Base-by-base conservation (phyloP, 495 filamentous ascomycete genomes). In the Aspergillus asperescens region DNA sequence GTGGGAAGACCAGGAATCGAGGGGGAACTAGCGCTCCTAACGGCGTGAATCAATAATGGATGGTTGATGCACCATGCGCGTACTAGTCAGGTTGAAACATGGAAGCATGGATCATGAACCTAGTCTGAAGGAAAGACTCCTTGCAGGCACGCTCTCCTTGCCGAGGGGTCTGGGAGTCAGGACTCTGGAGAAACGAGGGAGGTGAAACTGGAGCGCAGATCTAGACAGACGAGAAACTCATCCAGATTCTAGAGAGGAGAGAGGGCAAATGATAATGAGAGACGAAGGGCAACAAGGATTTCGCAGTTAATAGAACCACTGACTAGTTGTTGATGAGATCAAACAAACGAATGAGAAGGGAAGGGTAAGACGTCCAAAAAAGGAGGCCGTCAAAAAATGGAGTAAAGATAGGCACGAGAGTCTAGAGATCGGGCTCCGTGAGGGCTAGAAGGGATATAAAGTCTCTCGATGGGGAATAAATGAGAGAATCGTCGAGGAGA, bases 11-110 rank as follows among this genome's bases (percentile, higher is more conserved):
- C 38, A 51, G 51, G 45, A 50, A 57, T 53, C 51, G 51, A 47
- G 28, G 52, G 31, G 32, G 46, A 55, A 52, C 43, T 58, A 54
- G 55, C 52, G n/a, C n/a, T n/a, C n/a, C 40, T 32, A 58, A 58
- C 55, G 52, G 54, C 24, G 57, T 54, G 42, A 57, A 58, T 60
- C 55, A 56, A 61, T 61, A 56, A 38, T 51, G 24, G 38, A 24
- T 13, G 1, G 5, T 52, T 43, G 53, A 43, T 31, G 50, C 56
- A 54, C 54, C 37, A 34, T 32, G 47, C 48, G 56, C 51, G 53
- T 57, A 53, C 50, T 56, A 54, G 54, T 59, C 50, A 39, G 22
- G 31, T 49, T 50, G 31, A 35, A 22, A 10, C 1, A 15, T 28
- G 27, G 39, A 35, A 16, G n/a, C n/a, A n/a, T n/a, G n/a, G n/a